These are phyloP conservation scores for Aspergillus brunneoviolaceus DNA, from an alignment of 2,329 filamentous ascomycete genomes.

Conservation along the genomic window DNA sequence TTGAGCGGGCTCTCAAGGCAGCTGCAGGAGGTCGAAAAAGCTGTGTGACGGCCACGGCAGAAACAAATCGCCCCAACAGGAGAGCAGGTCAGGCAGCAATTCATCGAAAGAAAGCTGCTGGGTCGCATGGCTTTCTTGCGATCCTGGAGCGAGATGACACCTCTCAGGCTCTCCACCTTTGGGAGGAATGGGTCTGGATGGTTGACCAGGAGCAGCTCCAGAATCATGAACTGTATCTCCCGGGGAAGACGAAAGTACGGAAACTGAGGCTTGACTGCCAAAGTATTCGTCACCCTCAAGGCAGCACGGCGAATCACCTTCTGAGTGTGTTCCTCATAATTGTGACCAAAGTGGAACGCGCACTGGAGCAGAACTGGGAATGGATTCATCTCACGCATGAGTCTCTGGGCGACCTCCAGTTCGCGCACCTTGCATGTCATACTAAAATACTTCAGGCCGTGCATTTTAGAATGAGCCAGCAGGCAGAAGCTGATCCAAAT, in stretches of 20 bases:
- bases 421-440: slow-evolving; percentile 25
- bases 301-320: slow-evolving; percentile 17
- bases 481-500: slow-evolving; percentile 25
- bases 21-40: slow-evolving; percentile 25
- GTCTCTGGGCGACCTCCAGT: slow-evolving; percentile 15
- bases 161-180: slow-evolving; percentile 2
- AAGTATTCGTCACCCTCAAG: slow-evolving; percentile 17
- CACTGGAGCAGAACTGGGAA: slow-evolving; percentile 25
- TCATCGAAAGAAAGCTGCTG: slow-evolving; percentile 6
- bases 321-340: slow-evolving; percentile 15
- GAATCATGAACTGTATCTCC: slow-evolving; percentile 28
- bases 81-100: slow-evolving; percentile 27
- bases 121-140: slow-evolving; percentile 12
- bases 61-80: slow-evolving; percentile 22
- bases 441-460: slow-evolving; percentile 20
- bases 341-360: slow-evolving; percentile 20
- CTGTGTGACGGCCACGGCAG: slow-evolving; percentile 21
- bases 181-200: slow-evolving; percentile 17
- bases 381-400: slow-evolving; percentile 19
- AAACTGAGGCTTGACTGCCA: slow-evolving; percentile 16
- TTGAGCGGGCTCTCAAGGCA: slow-evolving; percentile 24
- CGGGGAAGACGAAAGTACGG: slow-evolving; percentile 25
- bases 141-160: slow-evolving; percentile 18
- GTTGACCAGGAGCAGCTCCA: slow-evolving; percentile 20
- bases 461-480: slow-evolving; percentile 13